A percentile compares a stretch with the other conserved stretches of the same genome.
phyloP scores from a whole-genome alignment of 2,329 filamentous ascomycete genomes.

The Thermothelomyces thermophilus region DNA sequence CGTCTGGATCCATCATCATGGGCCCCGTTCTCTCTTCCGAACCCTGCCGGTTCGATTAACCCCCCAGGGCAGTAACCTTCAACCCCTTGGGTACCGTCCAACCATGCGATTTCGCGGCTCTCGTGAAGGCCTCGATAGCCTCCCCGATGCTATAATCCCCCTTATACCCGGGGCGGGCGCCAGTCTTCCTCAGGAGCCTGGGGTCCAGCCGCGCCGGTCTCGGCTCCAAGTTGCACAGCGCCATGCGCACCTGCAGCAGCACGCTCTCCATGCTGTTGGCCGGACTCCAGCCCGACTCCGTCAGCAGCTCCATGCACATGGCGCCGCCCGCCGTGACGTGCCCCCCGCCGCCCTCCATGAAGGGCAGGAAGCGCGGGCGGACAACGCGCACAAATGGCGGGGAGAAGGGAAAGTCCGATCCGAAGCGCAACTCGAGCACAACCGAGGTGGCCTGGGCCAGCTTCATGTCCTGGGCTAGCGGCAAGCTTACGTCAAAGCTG shows the following conservation, averaged over 20 bases:
- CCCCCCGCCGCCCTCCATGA: conserved; percentile 68
- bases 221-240: conserved; percentile 62
- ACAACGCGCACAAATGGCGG: conserved; percentile 83
- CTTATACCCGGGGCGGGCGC: background rate
- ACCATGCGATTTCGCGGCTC: conserved; percentile 62
- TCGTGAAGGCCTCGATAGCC: conserved; percentile 65
- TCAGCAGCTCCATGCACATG: conserved; percentile 77
- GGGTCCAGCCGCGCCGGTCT: conserved; percentile 60
- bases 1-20: too few species aligned
- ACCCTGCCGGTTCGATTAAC: background rate
- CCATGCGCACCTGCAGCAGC: conserved; percentile 72
- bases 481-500: conserved; percentile 63
- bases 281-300: conserved; percentile 74
- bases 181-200: background rate
- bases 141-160: conserved; percentile 61
- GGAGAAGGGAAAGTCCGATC: conserved; percentile 64
- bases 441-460: conserved; percentile 54
- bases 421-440: conserved; percentile 76
- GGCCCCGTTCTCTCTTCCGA: too few species aligned
- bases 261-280: conserved; percentile 70
- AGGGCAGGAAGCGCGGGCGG: conserved; percentile 69
- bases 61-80: conserved; percentile 35
- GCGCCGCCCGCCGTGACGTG: conserved; percentile 81
- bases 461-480: conserved; percentile 70
- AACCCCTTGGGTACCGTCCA: conserved; percentile 67